A percentile compares a stretch with the other conserved stretches of the same genome.
These are phyloP conservation scores for Toxicodendron radicans DNA, from an alignment of 345 rosid genomes.

Conservation along the genomic window DNA sequence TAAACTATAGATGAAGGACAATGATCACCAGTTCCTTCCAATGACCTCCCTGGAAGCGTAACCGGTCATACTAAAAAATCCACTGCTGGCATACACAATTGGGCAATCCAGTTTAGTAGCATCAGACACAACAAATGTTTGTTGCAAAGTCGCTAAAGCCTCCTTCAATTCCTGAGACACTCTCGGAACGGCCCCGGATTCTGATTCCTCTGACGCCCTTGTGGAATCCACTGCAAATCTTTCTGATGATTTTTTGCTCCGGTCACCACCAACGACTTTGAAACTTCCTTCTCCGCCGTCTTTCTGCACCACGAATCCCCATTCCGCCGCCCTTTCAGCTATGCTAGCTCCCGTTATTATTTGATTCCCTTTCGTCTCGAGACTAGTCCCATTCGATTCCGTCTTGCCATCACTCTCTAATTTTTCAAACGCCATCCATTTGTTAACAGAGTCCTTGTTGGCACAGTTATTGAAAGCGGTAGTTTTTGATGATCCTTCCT, in stretches of 20 bases:
- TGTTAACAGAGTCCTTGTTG: constrained; percentile 31
- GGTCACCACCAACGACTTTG: constrained; percentile 36
- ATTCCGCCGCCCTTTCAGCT: constrained; percentile 75
- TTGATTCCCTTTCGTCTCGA: constrained; percentile 6
- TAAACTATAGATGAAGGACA: neutral
- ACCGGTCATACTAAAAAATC: constrained; percentile 93
- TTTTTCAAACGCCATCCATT: constrained; percentile 74
- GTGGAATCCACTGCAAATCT: constrained; percentile 36
- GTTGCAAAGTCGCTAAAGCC: constrained; percentile 85
- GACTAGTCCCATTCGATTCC: neutral
- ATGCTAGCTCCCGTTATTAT: constrained; percentile 50
- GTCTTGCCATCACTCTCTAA: constrained; percentile 19
- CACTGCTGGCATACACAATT: constrained; percentile 89
- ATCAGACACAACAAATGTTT: constrained; percentile 95
- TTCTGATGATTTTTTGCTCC: constrained; percentile 38
- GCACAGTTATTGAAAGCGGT: constrained; percentile 10
- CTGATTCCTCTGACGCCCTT: constrained; percentile 73
- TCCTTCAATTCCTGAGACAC: constrained; percentile 86
- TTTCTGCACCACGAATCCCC: constrained; percentile 72
- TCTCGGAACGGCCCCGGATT: constrained; percentile 56
- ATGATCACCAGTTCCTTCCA: constrained; percentile 83
- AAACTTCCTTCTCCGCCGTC: constrained; percentile 50
- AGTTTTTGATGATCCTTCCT: constrained; percentile 12
- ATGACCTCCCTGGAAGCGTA: constrained; percentile 76
- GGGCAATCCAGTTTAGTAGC: constrained; percentile 89